phyloP scores from a whole-genome alignment of 2,329 filamentous ascomycete genomes.

The Trichoderma sp. region DNA sequence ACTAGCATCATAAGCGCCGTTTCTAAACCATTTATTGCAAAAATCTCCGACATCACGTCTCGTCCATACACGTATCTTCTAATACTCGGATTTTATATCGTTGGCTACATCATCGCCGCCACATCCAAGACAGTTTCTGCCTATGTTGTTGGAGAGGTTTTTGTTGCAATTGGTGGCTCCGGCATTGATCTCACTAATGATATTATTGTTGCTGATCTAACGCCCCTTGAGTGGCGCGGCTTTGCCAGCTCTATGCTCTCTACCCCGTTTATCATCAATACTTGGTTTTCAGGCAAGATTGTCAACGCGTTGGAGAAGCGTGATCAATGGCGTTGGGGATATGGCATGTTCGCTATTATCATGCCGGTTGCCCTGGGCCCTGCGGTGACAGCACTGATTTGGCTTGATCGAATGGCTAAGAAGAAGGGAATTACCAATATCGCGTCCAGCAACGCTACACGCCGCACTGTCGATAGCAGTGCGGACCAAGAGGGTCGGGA shows the following conservation, averaged over 20 bases:
- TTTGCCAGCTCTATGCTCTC: constrained; percentile 37
- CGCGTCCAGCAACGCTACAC: constrained; percentile 38
- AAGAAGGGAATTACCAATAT: constrained; percentile 49
- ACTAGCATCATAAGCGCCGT: constrained; percentile 49
- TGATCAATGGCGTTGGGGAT: constrained; percentile 44
- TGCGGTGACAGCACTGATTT: constrained; percentile 53
- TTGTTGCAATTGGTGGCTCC: constrained; percentile 60
- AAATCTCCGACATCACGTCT: constrained; percentile 63
- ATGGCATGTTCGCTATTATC: constrained; percentile 62
- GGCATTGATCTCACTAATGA: constrained; percentile 63
- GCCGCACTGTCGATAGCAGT: constrained; percentile 34
- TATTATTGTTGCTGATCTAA: constrained; percentile 66
- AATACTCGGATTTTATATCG: constrained; percentile 54
- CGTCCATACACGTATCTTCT: constrained; percentile 62
- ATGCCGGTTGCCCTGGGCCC: constrained; percentile 57
- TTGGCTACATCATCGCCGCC: constrained; percentile 61
- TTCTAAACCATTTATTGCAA: constrained; percentile 62
- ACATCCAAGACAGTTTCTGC: constrained; percentile 53
- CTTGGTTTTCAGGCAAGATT: constrained; percentile 45
- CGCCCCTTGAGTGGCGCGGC: constrained; percentile 45
- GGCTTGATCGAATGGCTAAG: constrained; percentile 60
- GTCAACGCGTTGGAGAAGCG: constrained; percentile 39
- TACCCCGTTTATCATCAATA: constrained; percentile 41
- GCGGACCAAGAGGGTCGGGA: neutral
- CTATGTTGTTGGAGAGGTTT: constrained; percentile 56